These are phyloP conservation scores for Microdochium nivale DNA, from an alignment of 2,329 filamentous ascomycete genomes.

Conservation along the genomic window DNA sequence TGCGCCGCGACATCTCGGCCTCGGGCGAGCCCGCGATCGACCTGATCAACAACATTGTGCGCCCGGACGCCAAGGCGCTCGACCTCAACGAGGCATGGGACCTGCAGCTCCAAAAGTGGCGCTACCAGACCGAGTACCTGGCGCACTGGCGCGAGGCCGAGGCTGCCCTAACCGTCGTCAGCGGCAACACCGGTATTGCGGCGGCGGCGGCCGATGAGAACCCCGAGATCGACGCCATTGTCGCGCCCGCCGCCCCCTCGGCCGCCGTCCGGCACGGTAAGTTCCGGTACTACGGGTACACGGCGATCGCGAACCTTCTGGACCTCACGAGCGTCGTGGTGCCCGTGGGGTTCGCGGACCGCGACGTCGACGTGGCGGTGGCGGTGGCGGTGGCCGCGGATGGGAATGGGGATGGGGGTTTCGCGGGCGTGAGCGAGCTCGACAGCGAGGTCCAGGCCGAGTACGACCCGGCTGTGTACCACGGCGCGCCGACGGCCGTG, in stretches of 20 bases:
- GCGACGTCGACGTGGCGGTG: slow-evolving; percentile 20
- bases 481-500: slow-evolving; percentile 5
- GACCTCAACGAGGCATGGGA: slow-evolving; percentile 14
- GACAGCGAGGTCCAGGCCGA: slow-evolving; percentile 13
- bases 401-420: too few species aligned
- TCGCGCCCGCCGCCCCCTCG: slow-evolving; percentile 30
- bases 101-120: slow-evolving; percentile 21
- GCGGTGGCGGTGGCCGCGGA: too few species aligned
- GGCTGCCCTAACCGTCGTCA: slow-evolving; percentile 7
- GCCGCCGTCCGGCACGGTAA: slow-evolving; percentile 27
- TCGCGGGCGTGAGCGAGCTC: slow-evolving; percentile 9
- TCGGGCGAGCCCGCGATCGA: slow-evolving; percentile 28
- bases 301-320: slow-evolving; percentile 24
- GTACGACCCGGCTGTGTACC: slow-evolving; percentile 8
- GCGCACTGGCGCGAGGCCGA: slow-evolving; percentile 10
- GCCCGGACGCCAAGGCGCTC: slow-evolving; percentile 9
- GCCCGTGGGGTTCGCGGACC: slow-evolving; percentile 33
- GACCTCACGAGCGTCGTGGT: slow-evolving; percentile 33
- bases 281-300: slow-evolving; percentile 29
- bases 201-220: too few species aligned
- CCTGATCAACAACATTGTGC: slow-evolving; percentile 18
- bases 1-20: slow-evolving; percentile 14
- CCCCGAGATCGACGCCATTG: slow-evolving; percentile 25
- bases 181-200: too few species aligned
- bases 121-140: slow-evolving; percentile 24